phyloP scores from a whole-genome alignment of 805 yeast species.

The Monosporozyma yasuniensis region DNA sequence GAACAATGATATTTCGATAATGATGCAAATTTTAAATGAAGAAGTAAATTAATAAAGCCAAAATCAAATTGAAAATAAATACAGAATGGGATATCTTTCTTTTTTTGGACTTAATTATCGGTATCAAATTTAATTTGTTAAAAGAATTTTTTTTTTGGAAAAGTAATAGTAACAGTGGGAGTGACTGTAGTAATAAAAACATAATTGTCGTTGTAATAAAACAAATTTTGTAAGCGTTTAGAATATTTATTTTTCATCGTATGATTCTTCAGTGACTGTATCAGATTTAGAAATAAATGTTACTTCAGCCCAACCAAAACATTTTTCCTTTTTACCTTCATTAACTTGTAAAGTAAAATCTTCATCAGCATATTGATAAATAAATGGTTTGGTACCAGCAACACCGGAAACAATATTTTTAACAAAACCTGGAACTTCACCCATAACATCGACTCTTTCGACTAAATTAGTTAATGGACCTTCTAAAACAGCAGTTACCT shows the following conservation, averaged over 20 bases:
- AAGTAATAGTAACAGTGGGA: not conserved
- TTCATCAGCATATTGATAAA: conserved; percentile 79
- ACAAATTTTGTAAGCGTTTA: not conserved
- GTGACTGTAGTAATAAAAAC: not conserved
- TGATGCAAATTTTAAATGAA: not conserved
- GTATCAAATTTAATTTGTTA: not conserved
- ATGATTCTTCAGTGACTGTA: conserved; percentile 19
- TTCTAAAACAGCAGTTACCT: conserved; percentile 40
- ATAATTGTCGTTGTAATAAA: not conserved
- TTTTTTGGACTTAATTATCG: not conserved
- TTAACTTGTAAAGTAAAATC: conserved; percentile 20
- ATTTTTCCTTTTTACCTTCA: conserved; percentile 15
- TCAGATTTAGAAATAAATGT: conserved; percentile 29
- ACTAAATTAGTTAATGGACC: conserved; percentile 58
- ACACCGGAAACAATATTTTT: conserved; percentile 89
- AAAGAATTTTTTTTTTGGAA: too few species aligned
- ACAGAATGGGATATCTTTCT: not conserved
- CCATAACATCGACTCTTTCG: conserved; percentile 96
- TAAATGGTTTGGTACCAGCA: conserved; percentile 94
- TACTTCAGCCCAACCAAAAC: conserved; percentile 29
- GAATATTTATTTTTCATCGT: conserved; percentile 6
- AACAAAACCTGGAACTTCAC: conserved; percentile 89
- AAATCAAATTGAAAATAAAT: not conserved
- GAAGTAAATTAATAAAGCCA: not conserved
- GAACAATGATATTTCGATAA: not conserved